These are phyloP conservation scores for Garcia nutans DNA, from an alignment of 345 rosid species.

Conservation along the genomic window DNA sequence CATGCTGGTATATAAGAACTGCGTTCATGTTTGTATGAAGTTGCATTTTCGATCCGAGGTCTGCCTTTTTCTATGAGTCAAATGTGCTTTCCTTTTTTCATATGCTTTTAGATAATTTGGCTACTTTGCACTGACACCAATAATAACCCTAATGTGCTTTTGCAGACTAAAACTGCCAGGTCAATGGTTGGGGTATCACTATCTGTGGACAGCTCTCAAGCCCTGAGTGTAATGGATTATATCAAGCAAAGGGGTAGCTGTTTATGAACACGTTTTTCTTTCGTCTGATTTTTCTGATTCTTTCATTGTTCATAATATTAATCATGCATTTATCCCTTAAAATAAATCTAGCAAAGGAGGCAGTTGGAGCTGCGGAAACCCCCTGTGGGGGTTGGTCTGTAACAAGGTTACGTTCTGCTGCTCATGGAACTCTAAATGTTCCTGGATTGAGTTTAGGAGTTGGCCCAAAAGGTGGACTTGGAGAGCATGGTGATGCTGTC, in stretches of 20 bases:
- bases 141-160: conserved; percentile 21
- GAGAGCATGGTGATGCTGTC: conserved; percentile 94
- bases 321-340: background rate
- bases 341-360: conserved; percentile 67
- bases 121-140: background rate
- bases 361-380: conserved; percentile 88
- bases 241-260: conserved; percentile 71
- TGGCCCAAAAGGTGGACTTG: conserved; percentile 97
- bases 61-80: background rate
- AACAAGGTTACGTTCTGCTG: conserved; percentile 84
- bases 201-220: conserved; percentile 68
- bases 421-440: conserved; percentile 86
- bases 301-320: conserved; percentile 10
- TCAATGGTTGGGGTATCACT: conserved; percentile 73
- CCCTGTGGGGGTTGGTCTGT: conserved; percentile 94
- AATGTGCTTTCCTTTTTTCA: background rate
- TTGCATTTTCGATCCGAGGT: background rate
- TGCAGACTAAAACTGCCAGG: conserved; percentile 93
- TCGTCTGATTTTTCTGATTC: background rate
- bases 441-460: conserved; percentile 76
- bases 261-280: conserved; percentile 1
- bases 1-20: background rate
- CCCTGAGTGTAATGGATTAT: conserved; percentile 64
- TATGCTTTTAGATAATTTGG: background rate
- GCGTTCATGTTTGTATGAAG: background rate